Evolutionary conservation across 495 filamentous ascomycete species (phyloP).

Genomic region (Trichoderma gamsii): DNA sequence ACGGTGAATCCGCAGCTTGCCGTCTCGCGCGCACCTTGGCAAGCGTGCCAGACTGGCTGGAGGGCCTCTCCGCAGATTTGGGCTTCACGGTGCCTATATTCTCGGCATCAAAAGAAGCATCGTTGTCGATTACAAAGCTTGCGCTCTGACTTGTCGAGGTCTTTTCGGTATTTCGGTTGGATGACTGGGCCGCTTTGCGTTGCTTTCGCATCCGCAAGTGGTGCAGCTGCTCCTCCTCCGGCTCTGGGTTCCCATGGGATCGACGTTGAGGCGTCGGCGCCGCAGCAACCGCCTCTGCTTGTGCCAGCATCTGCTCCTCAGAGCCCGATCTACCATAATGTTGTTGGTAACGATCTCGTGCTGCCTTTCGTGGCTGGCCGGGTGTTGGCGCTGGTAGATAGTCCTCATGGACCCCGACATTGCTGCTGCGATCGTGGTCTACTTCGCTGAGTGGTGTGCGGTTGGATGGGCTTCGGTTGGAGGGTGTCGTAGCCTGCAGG

Average conservation of each 20-base stretch:
- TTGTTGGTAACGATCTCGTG: constrained; percentile 51
- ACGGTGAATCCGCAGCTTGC: constrained; percentile 50
- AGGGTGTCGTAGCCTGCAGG: constrained; percentile 65
- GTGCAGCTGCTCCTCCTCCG: constrained; percentile 61
- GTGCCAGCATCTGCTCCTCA: constrained; percentile 30
- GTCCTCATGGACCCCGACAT: constrained; percentile 59
- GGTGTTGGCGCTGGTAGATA: constrained; percentile 92
- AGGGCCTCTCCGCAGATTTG: constrained; percentile 60
- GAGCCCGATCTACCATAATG: constrained; percentile 43
- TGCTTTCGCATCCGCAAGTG: constrained; percentile 63
- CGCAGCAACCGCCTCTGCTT: constrained; percentile 33
- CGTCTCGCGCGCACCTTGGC: constrained; percentile 66
- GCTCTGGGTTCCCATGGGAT: constrained; percentile 53
- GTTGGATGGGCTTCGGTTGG: constrained; percentile 65
- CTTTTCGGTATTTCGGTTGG: constrained; percentile 35
- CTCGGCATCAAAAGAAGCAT: constrained; percentile 49
- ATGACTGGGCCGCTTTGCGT: constrained; percentile 46
- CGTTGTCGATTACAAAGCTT: constrained; percentile 51
- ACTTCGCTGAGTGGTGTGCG: constrained; percentile 86
- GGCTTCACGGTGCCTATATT: constrained; percentile 47
- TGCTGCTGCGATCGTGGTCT: constrained; percentile 67
- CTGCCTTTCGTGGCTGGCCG: constrained; percentile 88
- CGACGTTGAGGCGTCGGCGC: constrained; percentile 40
- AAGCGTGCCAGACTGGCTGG: constrained; percentile 59
- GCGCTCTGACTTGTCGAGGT: constrained; percentile 50